These are phyloP conservation scores for Stemphylium lycopersici DNA, from an alignment of 2,329 filamentous ascomycete genomes.

Conservation along the genomic window DNA sequence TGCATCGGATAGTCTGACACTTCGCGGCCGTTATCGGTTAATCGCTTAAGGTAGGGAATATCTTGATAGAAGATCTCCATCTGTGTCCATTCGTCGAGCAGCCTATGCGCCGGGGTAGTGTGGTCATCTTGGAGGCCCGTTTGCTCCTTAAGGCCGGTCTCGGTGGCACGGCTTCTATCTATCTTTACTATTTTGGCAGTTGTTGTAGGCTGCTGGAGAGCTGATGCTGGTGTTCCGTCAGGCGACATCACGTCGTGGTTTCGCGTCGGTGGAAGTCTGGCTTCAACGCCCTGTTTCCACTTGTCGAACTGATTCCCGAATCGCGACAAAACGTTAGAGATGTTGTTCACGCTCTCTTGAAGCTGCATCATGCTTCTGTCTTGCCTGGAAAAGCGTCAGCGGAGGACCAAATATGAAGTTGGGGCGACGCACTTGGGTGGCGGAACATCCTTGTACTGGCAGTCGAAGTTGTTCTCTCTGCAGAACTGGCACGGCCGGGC, in stretches of 20 bases:
- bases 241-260: constrained; percentile 36
- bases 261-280: constrained; percentile 28
- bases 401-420: background rate
- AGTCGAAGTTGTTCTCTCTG: constrained; percentile 81
- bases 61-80: constrained; percentile 63
- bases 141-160: constrained; percentile 28
- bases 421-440: constrained; percentile 76
- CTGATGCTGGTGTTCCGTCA: constrained; percentile 29
- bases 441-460: constrained; percentile 88
- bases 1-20: constrained; percentile 71
- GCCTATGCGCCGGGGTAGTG: constrained; percentile 84
- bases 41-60: constrained; percentile 59
- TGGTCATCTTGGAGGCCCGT: constrained; percentile 76
- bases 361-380: constrained; percentile 59
- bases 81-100: constrained; percentile 70
- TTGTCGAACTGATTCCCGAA: constrained; percentile 42
- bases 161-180: constrained; percentile 27
- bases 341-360: constrained; percentile 51
- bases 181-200: constrained; percentile 44
- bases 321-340: constrained; percentile 37
- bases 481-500: constrained; percentile 63
- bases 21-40: constrained; percentile 70
- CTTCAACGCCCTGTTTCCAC: constrained; percentile 43
- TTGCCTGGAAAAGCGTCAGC: constrained; percentile 45
- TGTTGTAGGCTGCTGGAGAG: constrained; percentile 39